Base-by-base conservation (phyloP, 1,284 basidiomycete species). In the Inonotus hispidus region DNA sequence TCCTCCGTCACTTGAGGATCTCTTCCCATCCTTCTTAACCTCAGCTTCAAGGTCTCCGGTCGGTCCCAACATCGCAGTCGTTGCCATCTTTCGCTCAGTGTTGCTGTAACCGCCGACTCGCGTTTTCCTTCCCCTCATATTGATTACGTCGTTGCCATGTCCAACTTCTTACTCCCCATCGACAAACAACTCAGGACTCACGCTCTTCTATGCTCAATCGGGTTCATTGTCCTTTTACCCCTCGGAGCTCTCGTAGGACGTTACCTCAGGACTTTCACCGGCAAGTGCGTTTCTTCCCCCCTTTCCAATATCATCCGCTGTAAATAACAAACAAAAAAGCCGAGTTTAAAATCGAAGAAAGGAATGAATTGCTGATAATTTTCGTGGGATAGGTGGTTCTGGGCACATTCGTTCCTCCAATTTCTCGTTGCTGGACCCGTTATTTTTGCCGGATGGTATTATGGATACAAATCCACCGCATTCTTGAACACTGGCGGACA, bases 151-250 rank as follows among this genome's bases (percentile, higher is more conserved):
- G 25, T 49, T 47, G 21, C 35, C 46, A 56, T 59, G 58, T 53
- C 58, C 41, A 49, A 49, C 35, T 16, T 52, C 39, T 53, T 62
- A 11, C 21, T n/a, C 27, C 23, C n/a, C 10, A 37, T 43, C 21
- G 66, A 70, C 41, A 53, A 64, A 47, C 65, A 72, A 53, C 73
- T 73, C 4, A 74, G 71, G 62, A 75, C 69, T 11, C 84, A 87
- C 71, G 82, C 79, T 4, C 71, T 82, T n/a, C 71, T 82, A 38
- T 78, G 76, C 49, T 71, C 76, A 2, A 68, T 82, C 45, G 84
- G 82, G 1, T 85, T 86, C 66, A 73, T 88, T 64, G 71, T 88
- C 53, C 67, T 87, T 2, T 73, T 88, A 0, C 87, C 87, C 1
- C 61, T 82, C 25, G 87, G 84, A 3, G 77, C 77, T 8, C 72